Evolutionary conservation across 2,329 filamentous ascomycete species (phyloP), one percentile per base, ranked within the genome.

Genomic region (Bretziella fagacearum): DNA sequence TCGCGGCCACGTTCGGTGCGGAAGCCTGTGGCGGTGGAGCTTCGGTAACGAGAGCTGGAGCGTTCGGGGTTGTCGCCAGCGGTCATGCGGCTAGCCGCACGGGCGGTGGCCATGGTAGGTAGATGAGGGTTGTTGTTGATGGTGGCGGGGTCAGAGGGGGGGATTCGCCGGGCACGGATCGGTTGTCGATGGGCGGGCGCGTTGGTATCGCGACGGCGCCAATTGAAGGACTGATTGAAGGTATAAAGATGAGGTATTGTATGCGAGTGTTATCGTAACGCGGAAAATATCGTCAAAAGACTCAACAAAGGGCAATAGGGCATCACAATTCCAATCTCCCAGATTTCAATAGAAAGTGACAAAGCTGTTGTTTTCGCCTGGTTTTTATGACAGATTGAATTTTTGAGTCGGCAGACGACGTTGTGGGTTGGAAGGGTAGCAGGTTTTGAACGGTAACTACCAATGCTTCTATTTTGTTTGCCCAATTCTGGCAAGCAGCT

Each of bases 1-100:
- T 48, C 35, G 29, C 62, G 60, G 50, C 52, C 51, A 44, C 60
- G 60, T 56, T 57, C 58, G 55, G 59, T 63, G 58, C 67, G 68
- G 29, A 47, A 51, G 26, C 44, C 45, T 15, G 46, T 46, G 11
- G 40, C 39, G 5, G 48, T 35, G 22, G 48, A 35, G 40, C 44
- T 51, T 15, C 45, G 44, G 32, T 50, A 50, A 13, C 48, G 48
- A 6, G 48, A 50, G 30, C 18, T 39, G 3, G 48, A 46, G 15
- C 48, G 44, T n/a, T 47, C 44, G 20, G 36, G 33, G 6, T 32
- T 18, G 26, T 52, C 50, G 37, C 32, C 37, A 5, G 51, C 27
- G 30, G 35, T 40, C 26, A 49, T 45, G 30, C 50, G 52, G 48
- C 50, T 50, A 22, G 51, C 43, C 25, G 50, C 47, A 15, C 47